Conservation (phyloP, 768 basidiomycete species). For the Leccinum broughii region DNA sequence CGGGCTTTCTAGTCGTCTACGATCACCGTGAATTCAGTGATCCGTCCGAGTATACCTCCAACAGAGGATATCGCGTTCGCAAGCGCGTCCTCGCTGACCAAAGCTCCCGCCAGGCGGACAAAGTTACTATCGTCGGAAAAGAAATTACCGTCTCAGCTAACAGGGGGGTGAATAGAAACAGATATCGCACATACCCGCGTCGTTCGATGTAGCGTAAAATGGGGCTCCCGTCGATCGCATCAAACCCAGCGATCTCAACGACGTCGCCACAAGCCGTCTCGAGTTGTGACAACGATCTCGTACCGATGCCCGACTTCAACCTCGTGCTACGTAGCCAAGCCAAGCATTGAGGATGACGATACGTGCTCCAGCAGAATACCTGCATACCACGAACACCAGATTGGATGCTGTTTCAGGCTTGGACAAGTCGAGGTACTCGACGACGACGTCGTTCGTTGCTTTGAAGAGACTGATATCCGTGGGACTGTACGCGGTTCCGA, state of each 20-base stretch:
- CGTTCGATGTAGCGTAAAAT: background rate
- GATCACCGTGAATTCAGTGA: slow-evolving; percentile 20
- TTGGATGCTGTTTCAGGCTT: slow-evolving; percentile 15
- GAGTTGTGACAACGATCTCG: slow-evolving; percentile 15
- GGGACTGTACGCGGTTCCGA: slow-evolving; percentile 14
- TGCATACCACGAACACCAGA: slow-evolving; percentile 13
- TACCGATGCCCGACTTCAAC: slow-evolving; percentile 8
- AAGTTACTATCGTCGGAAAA: too few relatives aligned
- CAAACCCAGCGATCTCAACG: background rate
- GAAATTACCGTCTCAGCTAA: too few relatives aligned
- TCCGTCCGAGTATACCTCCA: slow-evolving; percentile 11
- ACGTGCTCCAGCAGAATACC: background rate
- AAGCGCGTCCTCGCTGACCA: too few relatives aligned
- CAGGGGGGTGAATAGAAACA: too few relatives aligned
- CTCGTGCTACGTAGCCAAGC: slow-evolving; percentile 12
- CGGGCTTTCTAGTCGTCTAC: slow-evolving; percentile 13
- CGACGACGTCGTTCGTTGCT: slow-evolving; percentile 14
- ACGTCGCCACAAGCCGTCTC: slow-evolving; percentile 6
- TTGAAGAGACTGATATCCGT: slow-evolving; percentile 19
- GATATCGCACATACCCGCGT: background rate
- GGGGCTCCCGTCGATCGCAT: background rate
- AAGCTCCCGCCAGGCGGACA: too few relatives aligned
- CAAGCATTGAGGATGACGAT: slow-evolving; percentile 1
- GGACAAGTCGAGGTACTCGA: slow-evolving; percentile 12
- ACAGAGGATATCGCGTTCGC: background rate